Base-by-base conservation (phyloP, 306 rosid species). In the Begonia loranthoides region DNA sequence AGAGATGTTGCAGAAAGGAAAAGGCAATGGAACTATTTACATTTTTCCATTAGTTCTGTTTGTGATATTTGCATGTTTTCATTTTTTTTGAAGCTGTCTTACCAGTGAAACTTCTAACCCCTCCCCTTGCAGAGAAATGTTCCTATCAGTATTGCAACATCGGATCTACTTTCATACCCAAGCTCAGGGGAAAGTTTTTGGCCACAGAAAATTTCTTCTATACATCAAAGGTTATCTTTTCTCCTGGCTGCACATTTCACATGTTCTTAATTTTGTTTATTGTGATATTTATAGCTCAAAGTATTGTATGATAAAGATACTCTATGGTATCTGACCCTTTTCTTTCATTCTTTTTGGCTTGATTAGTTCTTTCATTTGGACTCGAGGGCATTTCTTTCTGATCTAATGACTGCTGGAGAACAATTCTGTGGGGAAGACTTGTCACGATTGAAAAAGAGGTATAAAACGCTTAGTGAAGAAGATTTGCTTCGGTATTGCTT, bases 161-260 rank as follows among this genome's bases (percentile, higher is more conserved):
- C 43, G 99, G 99, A 69, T 83, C 99, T 41, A 78, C 73, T 59
- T 86, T 80, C 70, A 62, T 76, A 38, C 99, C 99, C 52, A 77
- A 77, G 72, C 96, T 86, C 51, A 70, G 61, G 56, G 99, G 99
- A 50, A 92, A 80, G 45, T 80, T 92, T 73, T 65, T 92, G 75
- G 99, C 99, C 12, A 92, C 99, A 9, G 99, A 92, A 70, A 92
- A 86, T 70, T 92, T 92, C 87, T 92, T 83, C 67, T 60, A 92
- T 71, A 86, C 94, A 36, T 86, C 94, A 54, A 78, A 87, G 95
- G 99, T 90, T 28, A 28, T 28, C 58, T 60, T 56, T 17, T 55
- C 51, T 17, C 51, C 59, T 61, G 43, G 55, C 28, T 24, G 19
- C 41, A 13, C 45, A 50, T 58, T 58, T 36, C 51, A 45, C 47